phyloP scores from a whole-genome alignment of 257 asterid species.

The Solanum medicagineum region DNA sequence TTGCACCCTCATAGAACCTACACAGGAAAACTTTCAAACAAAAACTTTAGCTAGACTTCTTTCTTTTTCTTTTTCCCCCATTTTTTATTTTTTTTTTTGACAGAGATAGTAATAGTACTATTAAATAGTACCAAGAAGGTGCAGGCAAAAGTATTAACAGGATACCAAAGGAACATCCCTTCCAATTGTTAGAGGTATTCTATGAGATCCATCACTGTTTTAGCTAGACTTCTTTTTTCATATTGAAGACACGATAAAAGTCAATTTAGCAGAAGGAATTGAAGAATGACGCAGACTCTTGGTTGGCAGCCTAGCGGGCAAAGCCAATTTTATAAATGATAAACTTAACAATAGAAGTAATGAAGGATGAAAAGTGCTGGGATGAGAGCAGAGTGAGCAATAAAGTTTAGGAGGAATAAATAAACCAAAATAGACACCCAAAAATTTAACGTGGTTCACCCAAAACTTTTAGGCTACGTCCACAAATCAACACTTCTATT shows the following conservation, averaged over 20 bases:
- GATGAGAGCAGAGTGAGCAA: background rate
- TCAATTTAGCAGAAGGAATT: background rate
- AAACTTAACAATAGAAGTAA: background rate
- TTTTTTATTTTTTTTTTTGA: background rate
- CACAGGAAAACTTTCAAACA: background rate
- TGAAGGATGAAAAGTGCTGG: background rate
- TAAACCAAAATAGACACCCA: no score
- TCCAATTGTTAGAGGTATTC: background rate
- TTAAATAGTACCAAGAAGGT: background rate
- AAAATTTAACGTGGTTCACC: no score
- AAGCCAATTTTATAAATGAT: background rate
- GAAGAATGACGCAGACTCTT: background rate
- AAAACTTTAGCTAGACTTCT: background rate
- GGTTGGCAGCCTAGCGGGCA: background rate
- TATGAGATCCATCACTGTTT: background rate
- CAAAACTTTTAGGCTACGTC: no score
- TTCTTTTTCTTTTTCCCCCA: background rate
- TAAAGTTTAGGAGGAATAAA: no score
- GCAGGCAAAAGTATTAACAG: background rate
- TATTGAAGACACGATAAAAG: background rate
- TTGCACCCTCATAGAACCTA: slow-evolving; percentile 39
- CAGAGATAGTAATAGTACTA: background rate
- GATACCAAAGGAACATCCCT: background rate
- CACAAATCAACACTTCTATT: no score
- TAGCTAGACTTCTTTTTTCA: background rate